A percentile compares a stretch with the other conserved stretches of the same genome.
Evolutionary conservation across 129 eudicot genomes (phyloP).

Genomic region (Flaveria ramosissima): DNA sequence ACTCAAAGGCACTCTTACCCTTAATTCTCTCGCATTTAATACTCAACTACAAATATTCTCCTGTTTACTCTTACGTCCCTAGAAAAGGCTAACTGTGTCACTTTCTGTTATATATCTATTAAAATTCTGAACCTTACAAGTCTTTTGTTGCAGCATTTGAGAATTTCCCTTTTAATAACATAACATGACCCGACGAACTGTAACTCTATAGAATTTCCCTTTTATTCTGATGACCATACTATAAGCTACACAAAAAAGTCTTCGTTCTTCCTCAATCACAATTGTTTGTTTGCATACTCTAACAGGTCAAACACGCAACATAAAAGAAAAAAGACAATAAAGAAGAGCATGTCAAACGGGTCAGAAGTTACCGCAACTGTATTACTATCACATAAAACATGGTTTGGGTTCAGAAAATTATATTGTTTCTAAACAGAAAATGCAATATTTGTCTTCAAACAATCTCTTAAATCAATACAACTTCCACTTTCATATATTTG

Average conservation of each 20-base stretch:
- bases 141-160: too few relatives aligned
- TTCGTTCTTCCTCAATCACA: neutral
- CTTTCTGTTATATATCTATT: too few relatives aligned
- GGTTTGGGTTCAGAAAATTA: neutral
- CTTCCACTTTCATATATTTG: constrained; percentile 23
- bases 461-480: constrained; percentile 16
- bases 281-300: neutral
- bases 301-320: neutral
- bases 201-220: too few relatives aligned
- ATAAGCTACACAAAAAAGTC: neutral
- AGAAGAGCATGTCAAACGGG: neutral
- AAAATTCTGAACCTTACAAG: too few relatives aligned
- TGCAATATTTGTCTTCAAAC: constrained; percentile 11
- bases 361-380: neutral
- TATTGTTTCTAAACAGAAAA: neutral
- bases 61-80: too few relatives aligned
- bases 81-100: too few relatives aligned
- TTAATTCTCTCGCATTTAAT: too few relatives aligned
- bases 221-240: too few relatives aligned
- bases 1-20: neutral
- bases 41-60: too few relatives aligned
- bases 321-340: neutral
- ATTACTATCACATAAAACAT: neutral
- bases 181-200: too few relatives aligned
- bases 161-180: too few relatives aligned